Base-by-base conservation (phyloP, 441 rosid species). In the Adansonia gregorii region DNA sequence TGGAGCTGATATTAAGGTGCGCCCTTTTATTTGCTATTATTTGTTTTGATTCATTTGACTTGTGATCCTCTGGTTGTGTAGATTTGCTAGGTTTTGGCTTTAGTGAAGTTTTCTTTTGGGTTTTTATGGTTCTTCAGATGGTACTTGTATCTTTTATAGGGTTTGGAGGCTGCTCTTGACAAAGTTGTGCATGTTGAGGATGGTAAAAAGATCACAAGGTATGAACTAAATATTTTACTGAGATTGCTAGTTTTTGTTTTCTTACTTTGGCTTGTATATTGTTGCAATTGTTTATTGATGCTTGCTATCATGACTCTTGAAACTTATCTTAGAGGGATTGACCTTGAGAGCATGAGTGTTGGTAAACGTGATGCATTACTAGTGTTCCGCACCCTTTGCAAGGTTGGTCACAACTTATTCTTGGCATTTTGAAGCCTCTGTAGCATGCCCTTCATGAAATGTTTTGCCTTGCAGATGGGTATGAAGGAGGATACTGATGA, bases 401-500 rank as follows among this genome's bases (percentile, higher is more conserved):
- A 97, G 98, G 99, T 97, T 83, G 73, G 90, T 79, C 75, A 82
- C 41, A 19, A 76, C 71, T 66, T 60, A 54, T 35, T 63, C 52
- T 74, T 76, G 67, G 60, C 67, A 71, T 85, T 83, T 76, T 74
- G 68, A 78, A 58, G 55, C 55, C 76, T 80, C 54, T 41, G 49
- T 81, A 77, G 80, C 70, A 73, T 51, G 22, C 55, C 73, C 20
- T 51, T 49, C 72, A 68, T 68, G 49, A 60, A 77, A 69, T 6
- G 66, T 48, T 49, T 35, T 48, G 14, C 65, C 66, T 39, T 83
- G 83, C 91, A 97, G 99, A 97, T 94, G 98, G 94, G 97, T 79
- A 94, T 94, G 99, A 97, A 97, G 87, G 99, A 97, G 87, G 99
- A 93, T 78, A 89, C 73, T 79, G 98, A 94, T 88, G 99, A 94